Percentiles rank a stretch among this genome's conserved stretches.
phyloP scores from a whole-genome alignment of 2,329 filamentous ascomycete genomes.

The Amphichorda felina region DNA sequence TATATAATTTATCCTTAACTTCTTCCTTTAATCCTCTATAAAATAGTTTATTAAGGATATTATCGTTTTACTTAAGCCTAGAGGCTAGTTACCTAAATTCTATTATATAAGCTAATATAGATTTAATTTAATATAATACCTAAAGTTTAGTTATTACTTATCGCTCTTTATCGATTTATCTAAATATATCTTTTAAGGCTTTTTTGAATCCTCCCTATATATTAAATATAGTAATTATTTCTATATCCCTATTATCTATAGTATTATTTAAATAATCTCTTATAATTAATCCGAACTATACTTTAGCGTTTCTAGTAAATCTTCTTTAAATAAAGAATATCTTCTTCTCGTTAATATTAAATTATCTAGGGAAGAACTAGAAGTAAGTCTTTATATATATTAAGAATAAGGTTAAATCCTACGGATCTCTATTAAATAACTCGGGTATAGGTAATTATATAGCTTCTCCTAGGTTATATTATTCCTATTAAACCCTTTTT shows the following conservation, averaged over 20 bases:
- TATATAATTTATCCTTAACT: constrained; percentile 3
- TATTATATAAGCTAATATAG: neutral
- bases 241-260: neutral
- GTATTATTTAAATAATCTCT: neutral
- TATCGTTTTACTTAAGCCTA: neutral
- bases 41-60: neutral
- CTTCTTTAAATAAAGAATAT: neutral
- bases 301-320: neutral
- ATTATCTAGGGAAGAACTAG: neutral
- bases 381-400: neutral
- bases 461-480: neutral
- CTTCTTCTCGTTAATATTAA: neutral
- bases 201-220: neutral
- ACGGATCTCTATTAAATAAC: neutral
- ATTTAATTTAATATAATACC: neutral
- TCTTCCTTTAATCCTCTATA: constrained; percentile 2
- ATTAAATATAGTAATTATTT: neutral
- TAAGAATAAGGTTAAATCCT: neutral
- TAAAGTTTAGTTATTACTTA: neutral
- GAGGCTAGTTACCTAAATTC: neutral
- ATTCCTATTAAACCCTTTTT: too few species aligned
- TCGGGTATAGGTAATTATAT: neutral
- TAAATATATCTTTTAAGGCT: neutral
- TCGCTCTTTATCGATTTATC: neutral
- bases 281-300: neutral